Percentiles rank a stretch among this genome's conserved stretches.
Evolutionary conservation across 495 filamentous ascomycete species (phyloP).

Genomic region (Penicillium silybi): DNA sequence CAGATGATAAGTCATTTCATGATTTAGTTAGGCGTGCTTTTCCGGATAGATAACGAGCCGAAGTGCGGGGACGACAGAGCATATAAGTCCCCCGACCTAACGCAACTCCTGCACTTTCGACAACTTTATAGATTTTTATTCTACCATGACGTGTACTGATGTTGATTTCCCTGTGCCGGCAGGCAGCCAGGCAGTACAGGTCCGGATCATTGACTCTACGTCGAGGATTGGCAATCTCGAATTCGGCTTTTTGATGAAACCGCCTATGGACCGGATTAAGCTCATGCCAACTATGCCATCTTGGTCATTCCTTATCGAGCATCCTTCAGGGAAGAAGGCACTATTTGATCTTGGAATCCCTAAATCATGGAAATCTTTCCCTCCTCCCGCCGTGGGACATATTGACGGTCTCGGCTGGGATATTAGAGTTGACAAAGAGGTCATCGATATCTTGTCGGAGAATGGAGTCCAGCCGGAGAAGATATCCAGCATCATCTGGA

Average conservation of each 20-base stretch:
- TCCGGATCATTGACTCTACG: conserved; percentile 55
- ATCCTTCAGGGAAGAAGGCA: conserved; percentile 41
- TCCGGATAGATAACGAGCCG: not conserved
- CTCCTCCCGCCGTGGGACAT: conserved; percentile 26
- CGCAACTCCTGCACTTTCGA: not conserved
- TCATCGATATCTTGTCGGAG: conserved; percentile 47
- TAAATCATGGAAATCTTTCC: conserved; percentile 46
- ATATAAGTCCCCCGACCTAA: not conserved
- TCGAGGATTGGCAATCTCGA: conserved; percentile 31
- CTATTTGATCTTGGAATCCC: conserved; percentile 59
- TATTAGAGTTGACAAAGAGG: conserved; percentile 42
- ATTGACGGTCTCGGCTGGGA: conserved; percentile 19
- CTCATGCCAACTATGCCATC: conserved; percentile 34
- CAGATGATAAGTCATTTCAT: not conserved
- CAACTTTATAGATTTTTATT: not conserved
- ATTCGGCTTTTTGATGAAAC: conserved; percentile 33
- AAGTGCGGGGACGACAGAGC: not conserved
- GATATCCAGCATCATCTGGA: conserved; percentile 58
- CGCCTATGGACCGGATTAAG: conserved; percentile 38
- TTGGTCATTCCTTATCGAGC: conserved; percentile 54
- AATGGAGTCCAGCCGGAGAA: conserved; percentile 37
- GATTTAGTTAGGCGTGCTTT: not conserved
- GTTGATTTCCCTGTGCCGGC: not conserved
- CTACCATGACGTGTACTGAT: not conserved
- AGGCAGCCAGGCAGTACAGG: conserved; percentile 15